Evolutionary conservation across 1,284 basidiomycete genomes (phyloP).

Genomic region (Malassezia obtusa): DNA sequence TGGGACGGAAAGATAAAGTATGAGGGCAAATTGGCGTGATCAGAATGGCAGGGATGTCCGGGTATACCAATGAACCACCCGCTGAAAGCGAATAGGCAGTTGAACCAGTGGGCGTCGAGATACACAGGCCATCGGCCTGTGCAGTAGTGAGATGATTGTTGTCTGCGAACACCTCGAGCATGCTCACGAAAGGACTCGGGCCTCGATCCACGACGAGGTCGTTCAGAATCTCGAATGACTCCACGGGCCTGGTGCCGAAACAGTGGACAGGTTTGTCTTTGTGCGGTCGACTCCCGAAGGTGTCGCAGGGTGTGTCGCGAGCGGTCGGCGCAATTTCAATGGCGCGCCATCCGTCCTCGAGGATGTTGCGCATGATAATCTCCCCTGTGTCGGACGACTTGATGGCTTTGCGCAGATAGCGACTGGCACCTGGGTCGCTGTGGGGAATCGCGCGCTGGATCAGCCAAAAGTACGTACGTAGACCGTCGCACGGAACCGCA

Average conservation of each 20-base stretch:
- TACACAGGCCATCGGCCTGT: conserved; percentile 90
- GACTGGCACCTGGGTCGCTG: conserved; percentile 6
- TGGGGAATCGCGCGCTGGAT: conserved; percentile 37
- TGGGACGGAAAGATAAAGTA: conserved; percentile 94
- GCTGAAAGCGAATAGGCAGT: conserved; percentile 92
- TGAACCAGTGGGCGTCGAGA: conserved; percentile 93
- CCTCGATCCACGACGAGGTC: conserved; percentile 96
- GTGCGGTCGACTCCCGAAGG: conserved; percentile 20
- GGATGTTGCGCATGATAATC: conserved; percentile 41
- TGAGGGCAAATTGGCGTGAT: conserved; percentile 98
- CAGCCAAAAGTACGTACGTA: conserved; percentile 52
- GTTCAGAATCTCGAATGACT: conserved; percentile 95
- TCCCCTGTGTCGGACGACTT: conserved; percentile 40
- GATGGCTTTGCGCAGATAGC: conserved; percentile 34
- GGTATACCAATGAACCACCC: conserved; percentile 92
- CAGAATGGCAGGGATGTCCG: conserved; percentile 89
- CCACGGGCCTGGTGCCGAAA: conserved; percentile 84
- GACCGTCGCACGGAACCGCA: conserved; percentile 98
- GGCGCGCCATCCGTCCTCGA: conserved; percentile 38
- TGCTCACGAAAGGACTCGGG: conserved; percentile 91
- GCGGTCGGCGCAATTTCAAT: conserved; percentile 26
- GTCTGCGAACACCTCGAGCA: conserved; percentile 93
- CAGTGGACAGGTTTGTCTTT: conserved; percentile 98
- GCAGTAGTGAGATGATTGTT: conserved; percentile 99
- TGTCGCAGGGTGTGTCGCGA: neutral